Conservation (phyloP, 106 monocot genomes). For the Dendrobium nobile region DNA sequence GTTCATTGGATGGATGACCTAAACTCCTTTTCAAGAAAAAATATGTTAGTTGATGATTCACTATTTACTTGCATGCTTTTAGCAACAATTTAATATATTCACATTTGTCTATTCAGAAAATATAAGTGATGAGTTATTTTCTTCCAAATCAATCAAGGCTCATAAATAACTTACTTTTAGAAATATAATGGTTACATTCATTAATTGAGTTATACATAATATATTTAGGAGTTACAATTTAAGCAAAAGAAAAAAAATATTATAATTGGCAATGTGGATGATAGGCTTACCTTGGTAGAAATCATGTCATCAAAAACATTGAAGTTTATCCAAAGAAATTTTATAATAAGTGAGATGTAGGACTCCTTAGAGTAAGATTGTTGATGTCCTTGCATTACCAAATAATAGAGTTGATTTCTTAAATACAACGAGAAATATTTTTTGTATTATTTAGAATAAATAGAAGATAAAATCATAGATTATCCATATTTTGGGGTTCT, state of each 20-base stretch:
- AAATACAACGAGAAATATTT: neutral
- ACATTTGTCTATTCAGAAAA: neutral
- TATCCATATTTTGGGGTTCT: neutral
- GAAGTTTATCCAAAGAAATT: neutral
- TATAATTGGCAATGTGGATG: neutral
- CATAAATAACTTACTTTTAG: neutral
- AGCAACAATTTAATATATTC: neutral
- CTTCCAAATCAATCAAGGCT: neutral
- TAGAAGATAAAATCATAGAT: neutral
- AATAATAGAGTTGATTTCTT: neutral
- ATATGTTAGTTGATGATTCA: too few relatives aligned
- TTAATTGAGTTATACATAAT: neutral
- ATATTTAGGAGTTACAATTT: neutral
- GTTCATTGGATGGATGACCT: too few relatives aligned
- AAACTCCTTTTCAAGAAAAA: too few relatives aligned
- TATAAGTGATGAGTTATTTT: neutral
- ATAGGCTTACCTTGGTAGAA: neutral
- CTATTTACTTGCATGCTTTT: too few relatives aligned
- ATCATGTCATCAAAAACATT: neutral
- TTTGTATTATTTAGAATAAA: neutral
- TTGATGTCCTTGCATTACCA: too few relatives aligned
- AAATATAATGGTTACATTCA: neutral
- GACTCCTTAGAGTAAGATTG: neutral
- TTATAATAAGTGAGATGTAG: neutral
- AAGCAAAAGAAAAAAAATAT: neutral